Evolutionary conservation across 1,284 basidiomycete genomes (phyloP).

Genomic region (Ustilago cynodontis): DNA sequence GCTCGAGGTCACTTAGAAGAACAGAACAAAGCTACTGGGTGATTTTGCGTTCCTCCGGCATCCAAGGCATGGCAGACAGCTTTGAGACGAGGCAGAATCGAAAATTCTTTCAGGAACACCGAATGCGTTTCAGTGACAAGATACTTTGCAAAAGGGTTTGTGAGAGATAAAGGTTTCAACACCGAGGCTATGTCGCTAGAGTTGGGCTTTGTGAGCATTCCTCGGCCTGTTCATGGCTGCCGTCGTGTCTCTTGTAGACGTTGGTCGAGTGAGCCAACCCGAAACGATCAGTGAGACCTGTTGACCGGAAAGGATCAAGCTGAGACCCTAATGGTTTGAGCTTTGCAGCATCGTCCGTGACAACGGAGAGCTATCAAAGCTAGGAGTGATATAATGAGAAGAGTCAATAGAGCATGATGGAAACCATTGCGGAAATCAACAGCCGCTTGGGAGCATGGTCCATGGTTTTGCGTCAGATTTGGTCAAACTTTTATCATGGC

Average conservation of each 20-base stretch:
- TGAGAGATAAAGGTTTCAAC: not conserved
- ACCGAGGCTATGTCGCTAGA: not conserved
- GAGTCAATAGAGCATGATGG: no score
- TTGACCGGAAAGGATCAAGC: not conserved
- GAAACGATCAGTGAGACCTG: not conserved
- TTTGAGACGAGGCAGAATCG: not conserved
- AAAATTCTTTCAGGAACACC: constrained; percentile 11
- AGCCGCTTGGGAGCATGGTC: not conserved
- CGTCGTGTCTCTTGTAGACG: not conserved
- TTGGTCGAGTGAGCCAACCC: not conserved
- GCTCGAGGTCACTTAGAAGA: not conserved
- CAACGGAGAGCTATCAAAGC: no score
- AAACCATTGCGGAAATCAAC: not conserved
- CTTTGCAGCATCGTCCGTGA: no score
- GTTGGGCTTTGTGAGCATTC: not conserved
- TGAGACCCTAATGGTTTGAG: no score
- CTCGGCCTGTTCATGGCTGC: not conserved
- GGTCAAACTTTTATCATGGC: not conserved
- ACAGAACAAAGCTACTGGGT: no score
- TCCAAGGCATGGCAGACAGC: not conserved
- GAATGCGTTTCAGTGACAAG: not conserved
- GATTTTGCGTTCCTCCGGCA: no score
- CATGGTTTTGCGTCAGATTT: not conserved
- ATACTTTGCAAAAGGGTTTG: not conserved
- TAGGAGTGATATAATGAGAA: no score